A percentile compares a stretch with the other conserved stretches of the same genome.
Evolutionary conservation across 176 grass and related monocot genomes (phyloP).

Genomic region (Cenchrus purpureus): DNA sequence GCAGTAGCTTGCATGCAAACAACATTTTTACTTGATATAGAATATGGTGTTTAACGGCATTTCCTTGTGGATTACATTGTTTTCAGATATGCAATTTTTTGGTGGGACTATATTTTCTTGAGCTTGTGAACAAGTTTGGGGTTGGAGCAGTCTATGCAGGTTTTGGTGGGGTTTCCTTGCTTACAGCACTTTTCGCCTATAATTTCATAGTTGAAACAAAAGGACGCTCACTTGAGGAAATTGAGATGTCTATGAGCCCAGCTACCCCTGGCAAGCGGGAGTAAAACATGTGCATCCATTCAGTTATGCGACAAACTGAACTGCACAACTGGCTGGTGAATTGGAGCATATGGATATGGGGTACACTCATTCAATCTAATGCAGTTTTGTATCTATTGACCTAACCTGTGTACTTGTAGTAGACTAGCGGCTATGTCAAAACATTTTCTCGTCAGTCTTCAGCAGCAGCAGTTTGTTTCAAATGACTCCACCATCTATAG

Average conservation of each 20-base stretch:
- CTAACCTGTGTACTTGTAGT: conserved; percentile 12
- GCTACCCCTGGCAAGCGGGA: conserved; percentile 37
- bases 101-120: conserved; percentile 94
- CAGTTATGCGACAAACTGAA: background rate
- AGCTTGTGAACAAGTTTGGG: conserved; percentile 83
- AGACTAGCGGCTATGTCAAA: background rate
- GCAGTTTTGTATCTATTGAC: background rate
- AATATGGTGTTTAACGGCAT: conserved; percentile 9
- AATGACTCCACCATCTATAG: background rate
- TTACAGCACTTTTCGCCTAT: conserved; percentile 72
- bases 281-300: conserved; percentile 19
- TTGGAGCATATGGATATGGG: background rate
- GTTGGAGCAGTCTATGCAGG: conserved; percentile 84
- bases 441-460: background rate
- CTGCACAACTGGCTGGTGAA: conserved; percentile 1
- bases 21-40: conserved; percentile 19
- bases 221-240: conserved; percentile 95
- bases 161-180: conserved; percentile 78
- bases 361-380: background rate
- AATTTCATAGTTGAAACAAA: conserved; percentile 96
- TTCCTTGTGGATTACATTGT: conserved; percentile 14
- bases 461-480: background rate
- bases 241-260: conserved; percentile 75
- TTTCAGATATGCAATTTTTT: conserved; percentile 89
- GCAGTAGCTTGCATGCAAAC: conserved; percentile 5